Evolutionary conservation across 2,329 filamentous ascomycete genomes (phyloP).

Genomic region (Zymoseptoria crescenta): DNA sequence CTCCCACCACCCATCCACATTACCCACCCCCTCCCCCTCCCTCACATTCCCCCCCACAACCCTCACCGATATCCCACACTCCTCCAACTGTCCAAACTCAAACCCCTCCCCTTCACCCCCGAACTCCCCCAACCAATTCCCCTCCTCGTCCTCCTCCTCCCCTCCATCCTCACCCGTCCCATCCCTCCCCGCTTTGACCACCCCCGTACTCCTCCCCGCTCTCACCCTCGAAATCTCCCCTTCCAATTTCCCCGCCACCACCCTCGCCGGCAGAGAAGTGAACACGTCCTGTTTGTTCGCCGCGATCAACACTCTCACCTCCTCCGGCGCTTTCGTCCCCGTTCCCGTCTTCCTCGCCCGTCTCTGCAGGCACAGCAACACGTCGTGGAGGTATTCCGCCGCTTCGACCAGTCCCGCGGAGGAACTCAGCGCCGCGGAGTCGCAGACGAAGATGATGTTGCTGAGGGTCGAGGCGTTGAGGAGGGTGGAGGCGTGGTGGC

Average conservation of each 20-base stretch:
- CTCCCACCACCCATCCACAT: conserved; percentile 76
- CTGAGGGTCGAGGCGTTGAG: no score
- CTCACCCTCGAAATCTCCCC: conserved; percentile 73
- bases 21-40: conserved; percentile 36
- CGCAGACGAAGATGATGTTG: conserved; percentile 81
- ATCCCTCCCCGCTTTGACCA: conserved; percentile 80
- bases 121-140: conserved; percentile 72
- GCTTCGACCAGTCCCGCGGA: conserved; percentile 56
- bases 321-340: conserved; percentile 49
- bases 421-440: conserved; percentile 48
- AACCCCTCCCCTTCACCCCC: conserved; percentile 73
- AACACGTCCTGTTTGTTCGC: conserved; percentile 97
- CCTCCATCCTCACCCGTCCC: no score
- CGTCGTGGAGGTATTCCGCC: conserved; percentile 79
- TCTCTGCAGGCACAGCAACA: conserved; percentile 76
- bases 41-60: conserved; percentile 68
- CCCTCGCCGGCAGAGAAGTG: conserved; percentile 71
- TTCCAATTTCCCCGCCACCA: conserved; percentile 71
- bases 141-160: conserved; percentile 64
- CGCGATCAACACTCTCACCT: conserved; percentile 71
- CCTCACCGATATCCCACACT: conserved; percentile 71
- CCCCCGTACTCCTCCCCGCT: conserved; percentile 65
- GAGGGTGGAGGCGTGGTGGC: conserved; percentile 38
- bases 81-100: conserved; percentile 70
- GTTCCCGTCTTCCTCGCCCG: conserved; percentile 52